These are phyloP conservation scores for Asparagopsis taxiformis DNA, from an alignment of 31 red algal species.

Conservation along the genomic window DNA sequence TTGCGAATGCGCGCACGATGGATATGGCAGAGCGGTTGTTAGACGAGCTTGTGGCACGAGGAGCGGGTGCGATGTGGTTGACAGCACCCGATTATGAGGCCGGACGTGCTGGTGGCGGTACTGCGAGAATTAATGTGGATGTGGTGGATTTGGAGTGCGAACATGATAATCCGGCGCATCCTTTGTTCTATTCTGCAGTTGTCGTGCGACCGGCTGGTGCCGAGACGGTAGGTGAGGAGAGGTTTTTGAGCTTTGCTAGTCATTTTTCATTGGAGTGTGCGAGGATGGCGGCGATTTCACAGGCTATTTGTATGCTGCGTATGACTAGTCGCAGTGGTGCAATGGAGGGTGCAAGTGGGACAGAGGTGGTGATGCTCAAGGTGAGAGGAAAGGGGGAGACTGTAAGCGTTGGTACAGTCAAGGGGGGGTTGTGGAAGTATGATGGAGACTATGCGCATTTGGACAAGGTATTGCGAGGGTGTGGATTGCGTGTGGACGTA, in stretches of 20 bases:
- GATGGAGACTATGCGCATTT: slow-evolving; percentile 41
- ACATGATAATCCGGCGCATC: not conserved
- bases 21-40: slow-evolving; percentile 13
- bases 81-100: too few species aligned
- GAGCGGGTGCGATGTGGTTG: not conserved
- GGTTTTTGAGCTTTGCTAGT: slow-evolving; percentile 13
- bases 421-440: slow-evolving; percentile 23
- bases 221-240: slow-evolving; percentile 3
- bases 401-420: too few species aligned
- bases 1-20: slow-evolving; percentile 7
- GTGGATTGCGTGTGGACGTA: not conserved
- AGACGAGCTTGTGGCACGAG: slow-evolving; percentile 2
- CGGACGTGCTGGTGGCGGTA: too few species aligned
- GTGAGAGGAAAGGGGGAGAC: too few species aligned
- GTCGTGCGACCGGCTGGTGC: not conserved
- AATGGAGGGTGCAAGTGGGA: too few species aligned
- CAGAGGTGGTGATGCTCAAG: too few species aligned
- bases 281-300: slow-evolving; percentile 25
- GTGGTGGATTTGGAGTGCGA: slow-evolving; percentile 23
- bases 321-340: too few species aligned
- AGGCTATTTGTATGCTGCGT: slow-evolving; percentile 13
- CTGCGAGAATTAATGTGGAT: slow-evolving; percentile 17
- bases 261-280: slow-evolving; percentile 52
- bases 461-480: slow-evolving; percentile 3
- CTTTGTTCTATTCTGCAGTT: slow-evolving; percentile 23